A percentile compares a stretch with the other conserved stretches of the same genome.
phyloP scores from a whole-genome alignment of 768 basidiomycete species.

The Auriculariales sp. region DNA sequence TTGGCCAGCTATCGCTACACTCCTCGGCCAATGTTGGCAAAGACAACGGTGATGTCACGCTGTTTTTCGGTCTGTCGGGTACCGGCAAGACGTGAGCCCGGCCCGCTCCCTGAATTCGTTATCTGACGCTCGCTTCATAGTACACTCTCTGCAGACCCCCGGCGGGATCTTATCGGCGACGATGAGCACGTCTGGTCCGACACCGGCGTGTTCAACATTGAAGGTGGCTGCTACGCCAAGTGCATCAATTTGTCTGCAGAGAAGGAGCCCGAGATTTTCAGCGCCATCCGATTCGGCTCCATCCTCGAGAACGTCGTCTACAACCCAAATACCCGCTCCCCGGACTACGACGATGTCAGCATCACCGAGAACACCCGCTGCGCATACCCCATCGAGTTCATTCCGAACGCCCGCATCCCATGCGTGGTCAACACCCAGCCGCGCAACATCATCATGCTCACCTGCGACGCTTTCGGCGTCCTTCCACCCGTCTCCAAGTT shows the following conservation, averaged over 20 bases:
- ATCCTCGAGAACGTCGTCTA: constrained; percentile 99
- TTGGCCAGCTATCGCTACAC: constrained; percentile 93
- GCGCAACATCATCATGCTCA: constrained; percentile 90
- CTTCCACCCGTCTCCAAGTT: constrained; percentile 91
- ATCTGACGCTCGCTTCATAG: constrained; percentile 6
- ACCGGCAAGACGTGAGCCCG: constrained; percentile 77
- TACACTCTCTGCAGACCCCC: constrained; percentile 91
- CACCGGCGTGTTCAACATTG: constrained; percentile 99
- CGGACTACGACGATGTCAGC: constrained; percentile 91
- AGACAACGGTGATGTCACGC: constrained; percentile 78
- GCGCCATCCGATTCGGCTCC: constrained; percentile 86
- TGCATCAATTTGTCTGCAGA: constrained; percentile 90
- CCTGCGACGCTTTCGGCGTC: constrained; percentile 96
- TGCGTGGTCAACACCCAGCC: constrained; percentile 80
- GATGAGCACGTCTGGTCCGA: constrained; percentile 99
- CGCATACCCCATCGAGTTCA: constrained; percentile 96
- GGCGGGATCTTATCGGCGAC: constrained; percentile 89
- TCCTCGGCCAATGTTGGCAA: constrained; percentile 95
- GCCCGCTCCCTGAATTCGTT: not conserved
- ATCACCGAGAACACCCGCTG: constrained; percentile 99
- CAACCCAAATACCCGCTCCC: constrained; percentile 62
- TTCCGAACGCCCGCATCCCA: constrained; percentile 89
- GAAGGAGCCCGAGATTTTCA: constrained; percentile 97
- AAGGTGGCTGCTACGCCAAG: constrained; percentile 99
- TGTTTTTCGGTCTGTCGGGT: constrained; percentile 97